A percentile compares a stretch with the other conserved stretches of the same genome.
Evolutionary conservation across 1,284 basidiomycete genomes (phyloP).

Genomic region (Boletus hoseneyae): DNA sequence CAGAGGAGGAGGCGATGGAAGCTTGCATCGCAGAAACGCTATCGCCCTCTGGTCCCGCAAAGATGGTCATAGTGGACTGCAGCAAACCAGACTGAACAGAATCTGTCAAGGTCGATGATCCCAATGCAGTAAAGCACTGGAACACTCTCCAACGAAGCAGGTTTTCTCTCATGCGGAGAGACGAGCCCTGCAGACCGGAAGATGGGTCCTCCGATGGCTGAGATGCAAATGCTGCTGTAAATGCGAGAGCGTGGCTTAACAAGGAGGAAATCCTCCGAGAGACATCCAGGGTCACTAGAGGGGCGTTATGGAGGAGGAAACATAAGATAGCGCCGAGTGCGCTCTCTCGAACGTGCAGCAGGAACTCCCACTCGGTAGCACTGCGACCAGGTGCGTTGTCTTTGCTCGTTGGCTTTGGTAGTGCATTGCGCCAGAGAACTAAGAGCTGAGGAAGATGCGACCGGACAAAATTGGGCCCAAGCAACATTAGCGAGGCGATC

Average conservation of each 20-base stretch:
- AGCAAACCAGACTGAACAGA: conserved; percentile 77
- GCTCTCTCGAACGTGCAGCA: conserved; percentile 88
- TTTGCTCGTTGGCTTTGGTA: conserved; percentile 91
- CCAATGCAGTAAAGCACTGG: conserved; percentile 86
- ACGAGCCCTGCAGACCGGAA: conserved; percentile 46
- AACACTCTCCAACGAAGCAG: conserved; percentile 83
- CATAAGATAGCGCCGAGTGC: conserved; percentile 86
- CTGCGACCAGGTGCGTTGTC: conserved; percentile 69
- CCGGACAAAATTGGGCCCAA: conserved; percentile 92
- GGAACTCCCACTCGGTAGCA: conserved; percentile 85
- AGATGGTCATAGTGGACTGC: conserved; percentile 80
- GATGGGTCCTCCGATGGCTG: conserved; percentile 50
- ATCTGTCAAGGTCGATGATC: conserved; percentile 77
- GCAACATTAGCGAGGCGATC: conserved; percentile 86
- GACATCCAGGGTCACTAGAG: conserved; percentile 87
- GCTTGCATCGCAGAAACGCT: conserved; percentile 80
- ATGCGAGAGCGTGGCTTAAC: conserved; percentile 87
- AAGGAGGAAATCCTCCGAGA: conserved; percentile 84
- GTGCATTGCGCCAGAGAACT: conserved; percentile 94
- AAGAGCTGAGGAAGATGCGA: conserved; percentile 90
- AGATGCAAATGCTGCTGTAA: conserved; percentile 70
- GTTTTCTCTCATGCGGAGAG: conserved; percentile 78
- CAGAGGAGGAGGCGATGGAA: conserved; percentile 86
- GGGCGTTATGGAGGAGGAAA: conserved; percentile 81
- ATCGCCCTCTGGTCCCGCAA: conserved; percentile 82